phyloP scores from a whole-genome alignment of 2,329 filamentous ascomycete species.

The Scedosporium apiospermum region DNA sequence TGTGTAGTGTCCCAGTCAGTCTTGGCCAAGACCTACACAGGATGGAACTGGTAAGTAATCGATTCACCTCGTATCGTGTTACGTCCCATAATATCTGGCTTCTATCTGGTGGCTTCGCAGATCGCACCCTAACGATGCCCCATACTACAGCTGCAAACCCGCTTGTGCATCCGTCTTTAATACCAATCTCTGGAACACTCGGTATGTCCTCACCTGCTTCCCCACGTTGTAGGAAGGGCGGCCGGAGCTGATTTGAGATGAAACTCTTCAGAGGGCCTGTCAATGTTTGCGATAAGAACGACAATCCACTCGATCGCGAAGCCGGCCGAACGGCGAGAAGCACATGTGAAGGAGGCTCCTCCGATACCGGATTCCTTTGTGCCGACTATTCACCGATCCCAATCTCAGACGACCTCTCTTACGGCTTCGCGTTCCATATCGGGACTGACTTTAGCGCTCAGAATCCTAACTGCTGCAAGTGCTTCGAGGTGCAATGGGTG shows the following conservation, averaged over 20 bases:
- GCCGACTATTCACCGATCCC: constrained; percentile 13
- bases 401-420: constrained; percentile 12
- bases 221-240: not conserved
- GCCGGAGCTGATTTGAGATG: not conserved
- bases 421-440: constrained; percentile 14
- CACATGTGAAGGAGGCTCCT: not conserved
- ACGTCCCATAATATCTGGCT: not conserved
- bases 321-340: not conserved
- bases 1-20: not conserved
- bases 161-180: not conserved
- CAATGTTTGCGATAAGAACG: not conserved
- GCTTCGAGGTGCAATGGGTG: constrained; percentile 13
- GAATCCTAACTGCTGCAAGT: constrained; percentile 16
- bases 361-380: constrained; percentile 9
- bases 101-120: too few species aligned
- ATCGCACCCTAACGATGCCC: not conserved
- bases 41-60: not conserved
- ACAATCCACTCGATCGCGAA: not conserved
- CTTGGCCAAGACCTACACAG: not conserved
- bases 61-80: too few species aligned
- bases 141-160: not conserved
- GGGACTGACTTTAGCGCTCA: constrained; percentile 10
- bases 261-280: not conserved
- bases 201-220: not conserved
- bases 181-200: not conserved